Percentiles rank a stretch among this genome's conserved stretches.
Evolutionary conservation across 345 rosid genomes (phyloP).

Genomic region (Salix viminalis): DNA sequence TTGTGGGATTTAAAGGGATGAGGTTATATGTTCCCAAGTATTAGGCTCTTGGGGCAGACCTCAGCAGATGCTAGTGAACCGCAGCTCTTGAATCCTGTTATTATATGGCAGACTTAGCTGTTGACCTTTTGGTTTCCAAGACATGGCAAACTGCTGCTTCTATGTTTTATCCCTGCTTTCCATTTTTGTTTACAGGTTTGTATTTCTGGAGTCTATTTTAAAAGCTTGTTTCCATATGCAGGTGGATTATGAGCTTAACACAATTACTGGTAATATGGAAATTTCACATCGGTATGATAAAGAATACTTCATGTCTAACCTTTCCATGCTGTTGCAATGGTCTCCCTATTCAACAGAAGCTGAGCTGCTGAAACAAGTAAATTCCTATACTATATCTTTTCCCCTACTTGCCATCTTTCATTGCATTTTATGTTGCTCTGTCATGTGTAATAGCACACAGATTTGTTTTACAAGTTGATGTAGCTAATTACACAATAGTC

Average conservation of each 20-base stretch:
- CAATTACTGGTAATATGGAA: conserved; percentile 34
- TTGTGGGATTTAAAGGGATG: background rate
- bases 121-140: background rate
- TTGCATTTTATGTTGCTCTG: background rate
- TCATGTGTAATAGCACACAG: background rate
- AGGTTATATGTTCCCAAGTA: background rate
- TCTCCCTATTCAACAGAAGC: conserved; percentile 83
- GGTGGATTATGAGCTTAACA: conserved; percentile 72
- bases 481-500: too few relatives aligned
- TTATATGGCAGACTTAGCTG: background rate
- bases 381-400: conserved; percentile 3
- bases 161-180: background rate
- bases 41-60: background rate
- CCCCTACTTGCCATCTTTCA: conserved; percentile 3
- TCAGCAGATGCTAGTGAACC: background rate
- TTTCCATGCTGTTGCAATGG: conserved; percentile 74
- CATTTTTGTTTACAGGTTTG: background rate
- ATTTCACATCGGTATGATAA: conserved; percentile 34
- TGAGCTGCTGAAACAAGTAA: conserved; percentile 86
- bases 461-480: too few relatives aligned
- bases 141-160: background rate
- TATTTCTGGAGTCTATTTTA: background rate
- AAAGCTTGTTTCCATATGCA: conserved; percentile 25
- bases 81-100: background rate
- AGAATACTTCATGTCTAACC: conserved; percentile 60